Percentiles rank a stretch among this genome's conserved stretches.
These are phyloP conservation scores for Candida anglica DNA, from an alignment of 805 yeast genomes.

Conservation along the genomic window DNA sequence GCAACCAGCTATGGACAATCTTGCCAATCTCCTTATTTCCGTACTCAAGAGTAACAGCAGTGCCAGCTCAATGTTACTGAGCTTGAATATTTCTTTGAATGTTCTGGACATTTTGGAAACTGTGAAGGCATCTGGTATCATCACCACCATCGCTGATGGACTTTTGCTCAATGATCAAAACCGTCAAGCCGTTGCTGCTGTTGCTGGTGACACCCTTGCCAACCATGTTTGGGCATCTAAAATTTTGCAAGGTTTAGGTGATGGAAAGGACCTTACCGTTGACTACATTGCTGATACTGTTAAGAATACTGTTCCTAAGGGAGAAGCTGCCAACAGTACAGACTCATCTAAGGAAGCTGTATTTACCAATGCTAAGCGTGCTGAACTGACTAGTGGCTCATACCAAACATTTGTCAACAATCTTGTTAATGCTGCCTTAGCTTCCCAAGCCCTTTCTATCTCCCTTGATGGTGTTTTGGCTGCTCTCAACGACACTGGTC, in stretches of 20 bases:
- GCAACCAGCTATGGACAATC: conserved; percentile 22
- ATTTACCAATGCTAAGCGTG: conserved; percentile 4
- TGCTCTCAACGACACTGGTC: conserved; percentile 29
- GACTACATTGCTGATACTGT: conserved; percentile 26
- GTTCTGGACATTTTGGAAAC: conserved; percentile 14
- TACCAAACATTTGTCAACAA: conserved; percentile 28
- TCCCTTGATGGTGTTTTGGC: conserved; percentile 19
- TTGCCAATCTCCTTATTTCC: conserved; percentile 17
- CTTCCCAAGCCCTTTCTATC: conserved; percentile 14
- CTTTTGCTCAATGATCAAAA: conserved; percentile 28
- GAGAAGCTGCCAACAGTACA: conserved; percentile 6
- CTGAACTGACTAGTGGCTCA: conserved; percentile 22
- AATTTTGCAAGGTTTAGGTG: conserved; percentile 28
- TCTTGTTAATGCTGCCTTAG: conserved; percentile 19
- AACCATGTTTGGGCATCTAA: conserved; percentile 26
- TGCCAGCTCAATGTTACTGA: conserved; percentile 5
- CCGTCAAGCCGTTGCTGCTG: conserved; percentile 18
- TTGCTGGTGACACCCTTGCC: conserved; percentile 22
- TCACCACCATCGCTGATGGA: conserved; percentile 18
- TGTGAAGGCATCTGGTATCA: conserved; percentile 23
- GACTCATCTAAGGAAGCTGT: conserved; percentile 1
- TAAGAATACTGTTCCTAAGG: conserved; percentile 22
- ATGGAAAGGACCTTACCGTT: conserved; percentile 25
- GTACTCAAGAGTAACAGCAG: conserved; percentile 9
- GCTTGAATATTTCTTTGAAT: conserved; percentile 17